Evolutionary conservation across 129 eudicot species (phyloP), one percentile per base, ranked within the genome.

Genomic region (Chrysanthemum seticuspe): DNA sequence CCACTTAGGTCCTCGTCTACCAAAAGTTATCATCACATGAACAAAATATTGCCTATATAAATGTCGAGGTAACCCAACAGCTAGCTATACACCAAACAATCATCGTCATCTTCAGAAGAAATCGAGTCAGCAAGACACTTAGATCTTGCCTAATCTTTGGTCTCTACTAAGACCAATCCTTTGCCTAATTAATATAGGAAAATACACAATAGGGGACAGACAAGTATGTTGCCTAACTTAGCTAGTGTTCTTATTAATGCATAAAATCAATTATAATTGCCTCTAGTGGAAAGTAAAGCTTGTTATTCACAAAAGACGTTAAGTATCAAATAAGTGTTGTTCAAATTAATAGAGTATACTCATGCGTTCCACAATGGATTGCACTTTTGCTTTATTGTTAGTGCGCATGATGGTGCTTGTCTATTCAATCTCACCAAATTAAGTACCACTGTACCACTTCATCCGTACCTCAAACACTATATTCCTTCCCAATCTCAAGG

Each of bases 391-490:
- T 71, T 71, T 78, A 16, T 11, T 1, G 67, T 27, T 64, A 71
- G 57, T 73, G 61, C 64, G 67, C 29, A 45, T 65, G 68, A 64
- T 71, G 61, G 72, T 78, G 77, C 60, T 12, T 71, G 64, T 64
- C 77, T 64, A 78, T 56, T 78, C 67, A 27, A 40, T 6, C 10
- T 53, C n/a, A 13, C 13, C 34, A 12, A 55, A 1, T 2, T 16
- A 65, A 4, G 73, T 56, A 73, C 82, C 76, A 64, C 62, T 78
- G 73, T 56, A 73, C 82, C 76, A 64, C 62, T 78, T 16, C 66
- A 54, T 60, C 73, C 77, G 77, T 78, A 78, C 76, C 77, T 44
- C 13, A 23, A 23, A 52, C 62, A 62, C 62, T 44, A 36, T 40
- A 62, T 61, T 25, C 64, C 52, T 11, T 40, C 53, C 55, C 64